Evolutionary conservation across 176 grass and related monocot genomes (phyloP), one percentile per base, ranked within the genome.

Genomic region (Phoenix dactylifera): DNA sequence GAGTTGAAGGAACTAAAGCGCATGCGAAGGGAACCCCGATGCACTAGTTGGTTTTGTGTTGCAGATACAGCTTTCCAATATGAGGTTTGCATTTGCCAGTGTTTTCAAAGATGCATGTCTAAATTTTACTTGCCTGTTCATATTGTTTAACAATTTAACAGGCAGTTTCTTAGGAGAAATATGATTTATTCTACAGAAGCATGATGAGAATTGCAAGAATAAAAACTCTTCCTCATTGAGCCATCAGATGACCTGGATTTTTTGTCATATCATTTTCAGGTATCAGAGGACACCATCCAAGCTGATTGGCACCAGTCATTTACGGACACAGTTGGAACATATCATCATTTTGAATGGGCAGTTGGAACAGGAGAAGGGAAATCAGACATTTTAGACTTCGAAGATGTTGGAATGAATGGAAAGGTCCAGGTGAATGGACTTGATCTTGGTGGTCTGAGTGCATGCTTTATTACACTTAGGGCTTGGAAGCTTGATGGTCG

Each of bases 1-100:
- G 90, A 95, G 64, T 80, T 89, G 49, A 95, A 95, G 59, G 90
- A 95, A 73, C 57, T 95, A 63, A 95, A 95, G 67, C 90, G 90
- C 26, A 72, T 86, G 60, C 69, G 76, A 30, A 86, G 71, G 71
- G 86, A 95, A 58, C 77, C 86, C 67, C 65, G 68, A 55, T 95
- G 86, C 74, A 95, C 85, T 54, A 89, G 69, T 75, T 89, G 79
- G 83, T 89, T 95, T 32, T 95, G 90, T 70, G 86, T 88, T 63
- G 76, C 80, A 56, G 90, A 95, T 80, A 74, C 83, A 56, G 86
- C 83, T 70, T 95, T 95, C 70, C 69, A 89, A n/a, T 95, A 88
- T 58, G 82, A 89, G 86, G 90, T 95, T 82, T 76, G 23, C 60
- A 66, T 76, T 60, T 60, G 22, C 10, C 23, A 19, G 17, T 50